These are phyloP conservation scores for Auricularia auricula-judae DNA, from an alignment of 768 basidiomycete genomes.

Conservation along the genomic window DNA sequence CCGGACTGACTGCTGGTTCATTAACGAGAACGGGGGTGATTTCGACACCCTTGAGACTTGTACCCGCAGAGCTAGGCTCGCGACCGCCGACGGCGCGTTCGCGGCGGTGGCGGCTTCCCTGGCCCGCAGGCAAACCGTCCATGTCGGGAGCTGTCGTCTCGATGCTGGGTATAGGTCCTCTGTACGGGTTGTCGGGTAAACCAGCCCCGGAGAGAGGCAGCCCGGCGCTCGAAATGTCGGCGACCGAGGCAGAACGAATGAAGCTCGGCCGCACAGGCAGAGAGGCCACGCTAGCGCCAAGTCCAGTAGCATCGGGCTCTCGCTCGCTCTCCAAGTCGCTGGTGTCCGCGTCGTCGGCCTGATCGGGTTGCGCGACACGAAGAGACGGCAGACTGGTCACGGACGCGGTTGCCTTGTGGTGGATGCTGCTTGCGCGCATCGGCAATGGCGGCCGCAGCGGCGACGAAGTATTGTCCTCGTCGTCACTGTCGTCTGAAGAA, in stretches of 20 bases:
- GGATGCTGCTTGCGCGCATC: neutral
- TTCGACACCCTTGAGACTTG: too few relatives aligned
- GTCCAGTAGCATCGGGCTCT: neutral
- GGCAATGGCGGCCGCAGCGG: neutral
- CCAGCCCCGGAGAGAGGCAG: neutral
- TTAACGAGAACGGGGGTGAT: too few relatives aligned
- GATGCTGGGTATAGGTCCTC: neutral
- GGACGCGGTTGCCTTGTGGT: constrained; percentile 1
- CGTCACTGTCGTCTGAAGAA: neutral
- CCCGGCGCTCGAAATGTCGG: neutral
- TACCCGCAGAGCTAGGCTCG: neutral
- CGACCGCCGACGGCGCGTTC: neutral
- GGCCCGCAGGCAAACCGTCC: neutral
- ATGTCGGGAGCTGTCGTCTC: neutral
- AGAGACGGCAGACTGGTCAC: neutral
- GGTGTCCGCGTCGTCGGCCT: neutral
- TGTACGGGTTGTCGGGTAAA: neutral
- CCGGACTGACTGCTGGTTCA: too few relatives aligned
- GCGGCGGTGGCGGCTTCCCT: neutral
- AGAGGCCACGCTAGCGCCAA: neutral
- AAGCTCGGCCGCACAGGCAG: neutral
- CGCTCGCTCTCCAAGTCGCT: neutral
- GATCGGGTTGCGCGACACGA: neutral
- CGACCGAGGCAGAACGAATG: neutral
- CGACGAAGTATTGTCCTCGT: neutral